A percentile compares a stretch with the other conserved stretches of the same genome.
These are phyloP conservation scores for Dentipellis sp. DNA, from an alignment of 768 basidiomycete species.

Conservation along the genomic window DNA sequence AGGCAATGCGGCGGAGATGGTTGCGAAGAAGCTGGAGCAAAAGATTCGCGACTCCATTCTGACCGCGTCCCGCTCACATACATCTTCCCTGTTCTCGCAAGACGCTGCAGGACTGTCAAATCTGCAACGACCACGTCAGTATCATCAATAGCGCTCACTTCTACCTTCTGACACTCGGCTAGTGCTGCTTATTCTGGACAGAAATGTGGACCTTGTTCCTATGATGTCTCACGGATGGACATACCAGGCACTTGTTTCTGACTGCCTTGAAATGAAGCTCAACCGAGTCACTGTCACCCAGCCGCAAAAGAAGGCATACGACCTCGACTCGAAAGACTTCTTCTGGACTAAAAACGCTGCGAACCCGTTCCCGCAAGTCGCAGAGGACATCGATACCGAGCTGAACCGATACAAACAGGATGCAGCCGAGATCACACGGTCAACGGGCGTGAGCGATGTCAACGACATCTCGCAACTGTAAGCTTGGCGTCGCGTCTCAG, in stretches of 20 bases:
- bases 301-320: constrained; percentile 78
- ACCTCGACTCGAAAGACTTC: constrained; percentile 96
- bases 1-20: constrained; percentile 98
- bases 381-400: constrained; percentile 92
- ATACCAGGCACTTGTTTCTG: constrained; percentile 95
- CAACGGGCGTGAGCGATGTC: constrained; percentile 92
- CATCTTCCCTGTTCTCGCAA: constrained; percentile 62
- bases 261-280: constrained; percentile 94
- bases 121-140: constrained; percentile 78
- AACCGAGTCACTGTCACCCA: constrained; percentile 84
- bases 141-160: not conserved
- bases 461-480: constrained; percentile 93
- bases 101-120: constrained; percentile 79
- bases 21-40: constrained; percentile 91
- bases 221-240: constrained; percentile 98
- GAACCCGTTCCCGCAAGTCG: constrained; percentile 96
- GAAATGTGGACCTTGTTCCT: constrained; percentile 90
- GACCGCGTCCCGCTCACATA: constrained; percentile 54
- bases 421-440: constrained; percentile 92
- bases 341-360: constrained; percentile 98
- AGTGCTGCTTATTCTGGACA: constrained; percentile 92
- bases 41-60: constrained; percentile 84
- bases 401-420: constrained; percentile 91
- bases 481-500: constrained; percentile 21
- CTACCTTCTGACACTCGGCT: constrained; percentile 4